Evolutionary conservation across 176 grass and related monocot species (phyloP), one percentile per base, ranked within the genome.

Genomic region (Musa itinerans): DNA sequence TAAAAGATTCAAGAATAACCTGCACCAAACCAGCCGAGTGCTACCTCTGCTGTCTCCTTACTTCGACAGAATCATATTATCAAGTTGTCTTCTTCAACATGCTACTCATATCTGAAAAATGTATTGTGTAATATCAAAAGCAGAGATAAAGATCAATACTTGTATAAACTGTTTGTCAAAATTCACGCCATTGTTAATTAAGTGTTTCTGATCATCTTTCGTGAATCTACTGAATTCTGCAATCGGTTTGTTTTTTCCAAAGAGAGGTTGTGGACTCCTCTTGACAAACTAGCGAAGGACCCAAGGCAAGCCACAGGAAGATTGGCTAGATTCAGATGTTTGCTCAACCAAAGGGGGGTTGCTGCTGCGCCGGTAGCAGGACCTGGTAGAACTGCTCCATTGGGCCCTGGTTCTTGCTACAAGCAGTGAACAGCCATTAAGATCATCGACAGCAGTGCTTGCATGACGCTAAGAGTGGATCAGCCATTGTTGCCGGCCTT

Each of bases 311-410:
- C 85, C 13, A 87, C 81, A 64, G 66, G 71, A 83, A 90, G 90
- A 83, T 82, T 93, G 69, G 86, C 90, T 59, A 82, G 88, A 75
- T 97, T 97, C 88, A 89, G 93, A 84, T 97, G 93, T 75, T 87
- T 93, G 81, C 75, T 97, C 55, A 93, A 93, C 82, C 90, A 90
- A 80, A 91, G 94, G 88, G 90, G 94, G 17, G 58, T 97, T 89
- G 87, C 90, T 82, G 88, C 90, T 83, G 85, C 90, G 48, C 94
- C 90, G 8, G 58, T 93, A 74, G 83, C 87, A 52, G 86, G 88
- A 10, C 73, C 80, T 24, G 82, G 86, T 21, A 77, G 86, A 65
- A 68, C 64, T 74, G 74, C 74, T 81, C 88, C 90, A 69, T 24
- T 73, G 78, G 90, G 87, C 65, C 90, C 90, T 51, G 84, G 94